These are phyloP conservation scores for Alternaria dauci DNA, from an alignment of 2,329 filamentous ascomycete species.

Conservation along the genomic window DNA sequence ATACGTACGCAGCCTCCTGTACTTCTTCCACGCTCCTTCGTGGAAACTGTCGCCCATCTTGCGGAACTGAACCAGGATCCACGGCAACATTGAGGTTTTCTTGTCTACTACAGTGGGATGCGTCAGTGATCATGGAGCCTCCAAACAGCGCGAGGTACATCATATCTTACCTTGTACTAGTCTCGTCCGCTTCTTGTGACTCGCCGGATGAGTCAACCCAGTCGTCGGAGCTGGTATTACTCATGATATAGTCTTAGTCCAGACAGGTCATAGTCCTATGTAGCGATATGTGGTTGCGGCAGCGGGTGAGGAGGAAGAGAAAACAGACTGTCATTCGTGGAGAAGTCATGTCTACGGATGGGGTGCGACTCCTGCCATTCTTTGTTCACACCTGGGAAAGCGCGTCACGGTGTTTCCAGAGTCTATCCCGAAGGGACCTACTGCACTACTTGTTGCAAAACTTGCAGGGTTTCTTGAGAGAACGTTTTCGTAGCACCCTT, in stretches of 20 bases:
- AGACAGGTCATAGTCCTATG: background rate
- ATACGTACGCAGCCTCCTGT: conserved; percentile 10
- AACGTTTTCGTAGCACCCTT: fast-evolving
- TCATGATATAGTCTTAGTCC: background rate
- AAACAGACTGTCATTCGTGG: background rate
- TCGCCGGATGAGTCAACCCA: conserved; percentile 4
- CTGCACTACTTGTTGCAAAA: background rate
- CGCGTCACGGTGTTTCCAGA: background rate
- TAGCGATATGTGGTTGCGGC: background rate
- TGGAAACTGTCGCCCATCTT: background rate
- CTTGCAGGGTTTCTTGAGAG: background rate
- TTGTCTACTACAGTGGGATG: background rate
- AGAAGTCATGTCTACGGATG: background rate
- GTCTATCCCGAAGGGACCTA: background rate
- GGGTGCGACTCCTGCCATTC: background rate
- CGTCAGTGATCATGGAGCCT: background rate
- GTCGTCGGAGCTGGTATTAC: conserved; percentile 2
- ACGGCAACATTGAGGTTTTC: too few species aligned
- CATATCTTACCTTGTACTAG: background rate
- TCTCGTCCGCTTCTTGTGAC: background rate
- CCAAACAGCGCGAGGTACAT: background rate
- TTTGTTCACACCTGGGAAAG: background rate
- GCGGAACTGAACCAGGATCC: background rate
- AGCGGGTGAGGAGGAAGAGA: background rate
- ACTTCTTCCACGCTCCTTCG: conserved; percentile 9